phyloP scores from a whole-genome alignment of 2,329 filamentous ascomycete species.

The Verticillium zaregamsianum region DNA sequence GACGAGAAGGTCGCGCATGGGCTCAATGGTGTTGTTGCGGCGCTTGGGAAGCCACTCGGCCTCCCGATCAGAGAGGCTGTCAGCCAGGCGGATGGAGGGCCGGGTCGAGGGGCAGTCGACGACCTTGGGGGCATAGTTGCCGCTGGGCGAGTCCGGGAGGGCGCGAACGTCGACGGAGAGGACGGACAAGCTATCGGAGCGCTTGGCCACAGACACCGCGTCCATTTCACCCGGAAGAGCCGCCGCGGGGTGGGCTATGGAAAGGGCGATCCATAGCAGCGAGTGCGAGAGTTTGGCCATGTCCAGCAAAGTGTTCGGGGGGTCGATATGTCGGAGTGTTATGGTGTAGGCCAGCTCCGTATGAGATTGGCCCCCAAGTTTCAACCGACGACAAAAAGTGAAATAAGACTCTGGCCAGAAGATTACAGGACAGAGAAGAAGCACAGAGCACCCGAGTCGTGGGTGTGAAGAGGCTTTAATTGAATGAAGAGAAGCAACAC shows the following conservation, averaged over 20 bases:
- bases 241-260: not conserved
- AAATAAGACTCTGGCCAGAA: not conserved
- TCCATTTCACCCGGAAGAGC: not conserved
- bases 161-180: conserved; percentile 20
- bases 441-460: not conserved
- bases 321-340: not conserved
- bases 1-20: conserved; percentile 70
- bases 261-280: not conserved
- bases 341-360: not conserved
- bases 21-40: conserved; percentile 66
- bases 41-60: conserved; percentile 68
- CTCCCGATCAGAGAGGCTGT: conserved; percentile 63
- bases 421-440: not conserved
- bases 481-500: not conserved
- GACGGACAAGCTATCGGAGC: not conserved
- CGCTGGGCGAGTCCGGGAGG: conserved; percentile 32
- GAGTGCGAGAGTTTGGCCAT: not conserved
- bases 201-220: not conserved
- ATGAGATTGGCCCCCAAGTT: too few relatives aligned
- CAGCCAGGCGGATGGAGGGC: conserved; percentile 64
- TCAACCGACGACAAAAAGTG: not conserved
- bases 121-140: conserved; percentile 67
- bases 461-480: not conserved
- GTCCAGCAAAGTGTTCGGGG: not conserved
- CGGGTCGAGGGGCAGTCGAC: conserved; percentile 67